Base-by-base conservation (phyloP, 148 eudicot genomes). In the Diospyros kaki region DNA sequence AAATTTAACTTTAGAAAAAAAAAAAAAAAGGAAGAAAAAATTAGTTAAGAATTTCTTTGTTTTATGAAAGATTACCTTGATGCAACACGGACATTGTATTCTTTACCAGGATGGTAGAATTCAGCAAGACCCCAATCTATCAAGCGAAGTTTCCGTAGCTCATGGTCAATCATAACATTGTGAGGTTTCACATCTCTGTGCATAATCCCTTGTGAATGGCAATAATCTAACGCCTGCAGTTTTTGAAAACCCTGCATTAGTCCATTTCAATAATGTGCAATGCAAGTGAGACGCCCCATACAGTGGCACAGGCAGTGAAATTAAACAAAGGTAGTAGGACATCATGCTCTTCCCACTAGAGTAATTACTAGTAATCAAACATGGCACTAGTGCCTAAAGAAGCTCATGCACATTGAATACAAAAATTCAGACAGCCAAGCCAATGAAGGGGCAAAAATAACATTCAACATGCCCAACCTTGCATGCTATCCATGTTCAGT, bases 101-200 rank as follows among this genome's bases (percentile, higher is more conserved):
- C 85, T 79, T 79, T 82, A 43, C 77, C 82, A 45, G 85, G 85
- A 64, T 82, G 85, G 75, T 82, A 82, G 52, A 81, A 77, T 53
- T 81, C 84, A 28, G 84, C 84, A 74, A 81, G 84, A 66, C 84
- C 85, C 85, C 85, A 83, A 58, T 83, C 85, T 54, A 83, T 83
- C 60, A 83, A 58, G 63, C 83, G 77, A 79, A 83, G 85, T 58
- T 83, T 83, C 54, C 85, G 77, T 56, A 76, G 70, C 62, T 83
- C 85, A 73, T 83, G 85, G 75, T 83, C 85, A 75, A 83, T 83
- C 85, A 83, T 83, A 5, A 83, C 85, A 72, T 83, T 83, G 59
- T 83, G 85, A 68, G 85, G 85, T 75, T 83, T 83, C 38, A 83
- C 85, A 58, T 83, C 85, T 69, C 85, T 71, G 73, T 82, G 85